Conservation (phyloP, 2,329 filamentous ascomycete genomes). For the Colletotrichum sp. region DNA sequence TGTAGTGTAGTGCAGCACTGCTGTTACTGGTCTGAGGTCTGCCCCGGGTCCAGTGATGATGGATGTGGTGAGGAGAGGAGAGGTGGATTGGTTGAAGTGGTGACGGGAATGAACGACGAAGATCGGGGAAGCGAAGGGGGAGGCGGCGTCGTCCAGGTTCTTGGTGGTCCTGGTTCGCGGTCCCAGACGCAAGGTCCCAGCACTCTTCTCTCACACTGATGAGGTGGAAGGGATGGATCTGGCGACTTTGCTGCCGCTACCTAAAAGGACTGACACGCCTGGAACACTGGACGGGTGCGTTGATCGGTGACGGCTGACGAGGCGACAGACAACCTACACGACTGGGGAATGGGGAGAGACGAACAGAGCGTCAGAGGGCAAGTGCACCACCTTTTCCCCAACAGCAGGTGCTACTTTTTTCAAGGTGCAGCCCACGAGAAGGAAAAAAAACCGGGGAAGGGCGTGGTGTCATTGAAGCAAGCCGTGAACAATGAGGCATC, state of each 20-base stretch:
- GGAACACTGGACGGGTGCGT: not conserved
- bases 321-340: not conserved
- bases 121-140: not conserved
- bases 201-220: not conserved
- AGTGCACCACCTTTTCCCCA: not conserved
- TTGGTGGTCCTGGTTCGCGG: not conserved
- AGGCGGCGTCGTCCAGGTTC: not conserved
- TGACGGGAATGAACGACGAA: not conserved
- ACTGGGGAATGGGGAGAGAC: not conserved
- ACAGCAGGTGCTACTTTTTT: not conserved
- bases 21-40: not conserved
- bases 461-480: constrained; percentile 18
- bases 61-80: not conserved
- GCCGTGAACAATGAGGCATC: constrained; percentile 20
- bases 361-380: not conserved
- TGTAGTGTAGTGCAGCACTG: not conserved
- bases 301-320: not conserved
- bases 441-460: constrained; percentile 2
- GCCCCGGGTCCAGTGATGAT: not conserved
- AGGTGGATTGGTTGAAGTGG: not conserved
- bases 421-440: not conserved
- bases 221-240: constrained; percentile 16
- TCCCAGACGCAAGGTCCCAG: not conserved
- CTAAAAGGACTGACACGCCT: not conserved
- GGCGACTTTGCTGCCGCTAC: not conserved